These are phyloP conservation scores for Primulina eburnea DNA, from an alignment of 257 asterid genomes.

Conservation along the genomic window DNA sequence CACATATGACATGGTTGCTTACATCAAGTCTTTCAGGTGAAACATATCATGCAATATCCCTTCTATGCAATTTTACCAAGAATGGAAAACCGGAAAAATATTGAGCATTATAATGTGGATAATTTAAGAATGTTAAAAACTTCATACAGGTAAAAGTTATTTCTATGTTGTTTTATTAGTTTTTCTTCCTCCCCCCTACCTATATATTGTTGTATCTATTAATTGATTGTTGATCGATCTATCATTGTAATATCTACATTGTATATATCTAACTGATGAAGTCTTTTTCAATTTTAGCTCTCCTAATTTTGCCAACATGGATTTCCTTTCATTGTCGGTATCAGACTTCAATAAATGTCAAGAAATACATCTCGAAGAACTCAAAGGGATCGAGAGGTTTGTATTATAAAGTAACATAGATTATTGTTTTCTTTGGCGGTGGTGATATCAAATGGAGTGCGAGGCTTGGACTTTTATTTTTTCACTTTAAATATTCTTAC, in stretches of 20 bases:
- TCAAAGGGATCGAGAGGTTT: slow-evolving; percentile 72
- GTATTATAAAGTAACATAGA: slow-evolving; percentile 8
- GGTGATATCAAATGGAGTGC: background rate
- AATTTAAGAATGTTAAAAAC: slow-evolving; percentile 63
- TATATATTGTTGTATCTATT: background rate
- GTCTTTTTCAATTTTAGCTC: background rate
- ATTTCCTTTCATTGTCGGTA: slow-evolving; percentile 55
- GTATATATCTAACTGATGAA: background rate
- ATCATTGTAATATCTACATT: slow-evolving; percentile 12
- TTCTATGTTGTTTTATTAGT: slow-evolving; percentile 5
- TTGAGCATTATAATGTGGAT: slow-evolving; percentile 56
- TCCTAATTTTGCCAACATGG: slow-evolving; percentile 47
- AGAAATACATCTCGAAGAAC: slow-evolving; percentile 57
- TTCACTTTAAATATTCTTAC: background rate
- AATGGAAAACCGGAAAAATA: slow-evolving; percentile 50
- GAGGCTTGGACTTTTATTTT: background rate
- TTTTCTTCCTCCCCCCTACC: background rate
- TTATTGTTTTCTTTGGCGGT: slow-evolving; percentile 11
- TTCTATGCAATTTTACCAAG: slow-evolving; percentile 60
- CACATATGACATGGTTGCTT: slow-evolving; percentile 12
- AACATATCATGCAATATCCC: slow-evolving; percentile 55
- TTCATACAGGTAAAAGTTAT: slow-evolving; percentile 55
- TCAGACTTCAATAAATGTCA: slow-evolving; percentile 81
- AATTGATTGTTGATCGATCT: background rate
- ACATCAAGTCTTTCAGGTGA: slow-evolving; percentile 46